Base-by-base conservation (phyloP, 257 asterid genomes). In the Salvia rosmarinus region DNA sequence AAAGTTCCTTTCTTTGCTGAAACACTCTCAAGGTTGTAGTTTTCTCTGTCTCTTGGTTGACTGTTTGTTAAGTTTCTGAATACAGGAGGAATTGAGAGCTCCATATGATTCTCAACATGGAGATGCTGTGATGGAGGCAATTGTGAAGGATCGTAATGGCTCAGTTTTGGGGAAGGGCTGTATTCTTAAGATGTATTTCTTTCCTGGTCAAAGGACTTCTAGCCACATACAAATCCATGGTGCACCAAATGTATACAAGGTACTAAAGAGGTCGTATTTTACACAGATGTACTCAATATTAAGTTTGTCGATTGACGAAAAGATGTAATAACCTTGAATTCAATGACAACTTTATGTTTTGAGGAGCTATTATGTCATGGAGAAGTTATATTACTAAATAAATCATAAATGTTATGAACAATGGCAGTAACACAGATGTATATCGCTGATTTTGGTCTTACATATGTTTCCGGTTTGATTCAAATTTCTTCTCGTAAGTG, bases 91-190 rank as follows among this genome's bases (percentile, higher is more conserved):
- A 77, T 75, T 93, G 81, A 86, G 98, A 86, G 92, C 95, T 75
- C 96, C 97, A 25, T 90, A 89, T 71, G 98, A 93, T 79, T 90
- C 96, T 83, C 97, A 93, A 78, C 98, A 93, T 73, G 98, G 98
- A 57, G 98, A 93, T 84, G 98, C 98, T 68, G 98, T 93, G 68
- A 93, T 93, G 98, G 98, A 93, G 82, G 95, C 98, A 74, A 87
- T 90, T 81, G 96, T 93, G 75, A 87, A 89, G 79, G 95, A 89
- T 78, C 98, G 98, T 51, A 89, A 81, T 85, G 97, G 98, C 77
- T 93, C 98, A 44, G 98, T 93, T 80, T 83, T 93, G 82, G 98
- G 96, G 37, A 89, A 89, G 79, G 98, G 98, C 68, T 89, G 96
- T 77, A 93, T 93, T 84, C 92, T 93, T 34, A 93, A 93, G 87